Conservation (phyloP, 176 grass and related monocot species). For the Echinochloa phyllopogon region DNA sequence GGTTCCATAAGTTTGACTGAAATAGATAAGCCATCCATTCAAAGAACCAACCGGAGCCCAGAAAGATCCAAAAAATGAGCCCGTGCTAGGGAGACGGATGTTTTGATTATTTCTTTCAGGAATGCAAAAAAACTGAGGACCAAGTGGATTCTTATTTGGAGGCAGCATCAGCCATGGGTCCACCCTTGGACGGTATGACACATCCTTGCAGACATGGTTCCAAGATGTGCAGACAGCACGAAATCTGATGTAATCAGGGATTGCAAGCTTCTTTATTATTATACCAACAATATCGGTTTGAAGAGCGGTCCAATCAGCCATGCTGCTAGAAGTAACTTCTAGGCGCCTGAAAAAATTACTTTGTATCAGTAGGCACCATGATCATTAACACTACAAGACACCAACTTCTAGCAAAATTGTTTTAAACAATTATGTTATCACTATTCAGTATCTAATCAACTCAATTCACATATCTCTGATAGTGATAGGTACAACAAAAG, state of each 20-base stretch:
- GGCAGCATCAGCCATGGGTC: slow-evolving; percentile 62
- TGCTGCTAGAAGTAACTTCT: slow-evolving; percentile 29
- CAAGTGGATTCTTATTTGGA: neutral
- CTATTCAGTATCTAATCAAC: neutral
- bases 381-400: neutral
- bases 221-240: slow-evolving; percentile 58
- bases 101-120: slow-evolving; percentile 55
- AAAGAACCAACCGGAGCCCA: slow-evolving; percentile 59
- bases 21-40: slow-evolving; percentile 61
- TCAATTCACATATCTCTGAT: slow-evolving; percentile 25
- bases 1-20: slow-evolving; percentile 17
- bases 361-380: slow-evolving; percentile 20
- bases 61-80: slow-evolving; percentile 38
- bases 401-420: slow-evolving; percentile 24
- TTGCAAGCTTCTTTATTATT: slow-evolving; percentile 55
- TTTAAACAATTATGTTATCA: neutral
- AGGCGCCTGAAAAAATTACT: slow-evolving; percentile 14
- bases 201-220: slow-evolving; percentile 51
- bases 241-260: slow-evolving; percentile 63
- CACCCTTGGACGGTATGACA: slow-evolving; percentile 44
- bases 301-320: slow-evolving; percentile 55
- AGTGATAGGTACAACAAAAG: slow-evolving; percentile 30
- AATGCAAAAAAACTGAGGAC: slow-evolving; percentile 50
- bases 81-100: slow-evolving; percentile 21
- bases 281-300: slow-evolving; percentile 53